Conservation (phyloP, 2,329 filamentous ascomycete genomes). For the Phialocephala subalpina region DNA sequence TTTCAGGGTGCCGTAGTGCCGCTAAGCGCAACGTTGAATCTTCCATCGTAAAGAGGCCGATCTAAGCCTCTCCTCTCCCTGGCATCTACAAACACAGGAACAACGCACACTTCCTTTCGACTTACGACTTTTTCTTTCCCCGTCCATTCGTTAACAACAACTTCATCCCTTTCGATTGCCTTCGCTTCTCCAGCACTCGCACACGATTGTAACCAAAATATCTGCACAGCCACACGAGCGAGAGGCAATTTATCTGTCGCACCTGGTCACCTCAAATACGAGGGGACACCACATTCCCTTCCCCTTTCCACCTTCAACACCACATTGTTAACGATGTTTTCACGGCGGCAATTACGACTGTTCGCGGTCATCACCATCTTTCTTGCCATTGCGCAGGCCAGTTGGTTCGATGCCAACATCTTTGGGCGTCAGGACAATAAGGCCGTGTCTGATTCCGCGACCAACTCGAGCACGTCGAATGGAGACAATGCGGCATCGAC, state of each 20-base stretch:
- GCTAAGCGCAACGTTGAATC: background rate
- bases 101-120: background rate
- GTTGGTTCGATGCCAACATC: constrained; percentile 31
- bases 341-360: constrained; percentile 30
- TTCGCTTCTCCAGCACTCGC: background rate
- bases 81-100: background rate
- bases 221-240: constrained; percentile 6
- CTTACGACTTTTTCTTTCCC: background rate
- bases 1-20: constrained; percentile 3
- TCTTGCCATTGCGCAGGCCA: constrained; percentile 37
- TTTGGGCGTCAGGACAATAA: constrained; percentile 19
- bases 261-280: constrained; percentile 9
- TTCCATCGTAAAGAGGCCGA: background rate
- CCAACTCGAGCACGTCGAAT: constrained; percentile 1
- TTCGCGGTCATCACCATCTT: constrained; percentile 36
- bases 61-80: background rate
- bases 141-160: background rate
- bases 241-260: constrained; percentile 13
- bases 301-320: constrained; percentile 15
- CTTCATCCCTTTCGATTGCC: background rate
- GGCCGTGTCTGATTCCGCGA: background rate
- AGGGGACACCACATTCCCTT: background rate
- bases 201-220: background rate
- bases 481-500: background rate
- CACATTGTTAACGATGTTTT: constrained; percentile 34